Percentiles rank a stretch among this genome's conserved stretches.
Conservation (phyloP, 2,329 filamentous ascomycete species). For the Diaporthe amygdali region DNA sequence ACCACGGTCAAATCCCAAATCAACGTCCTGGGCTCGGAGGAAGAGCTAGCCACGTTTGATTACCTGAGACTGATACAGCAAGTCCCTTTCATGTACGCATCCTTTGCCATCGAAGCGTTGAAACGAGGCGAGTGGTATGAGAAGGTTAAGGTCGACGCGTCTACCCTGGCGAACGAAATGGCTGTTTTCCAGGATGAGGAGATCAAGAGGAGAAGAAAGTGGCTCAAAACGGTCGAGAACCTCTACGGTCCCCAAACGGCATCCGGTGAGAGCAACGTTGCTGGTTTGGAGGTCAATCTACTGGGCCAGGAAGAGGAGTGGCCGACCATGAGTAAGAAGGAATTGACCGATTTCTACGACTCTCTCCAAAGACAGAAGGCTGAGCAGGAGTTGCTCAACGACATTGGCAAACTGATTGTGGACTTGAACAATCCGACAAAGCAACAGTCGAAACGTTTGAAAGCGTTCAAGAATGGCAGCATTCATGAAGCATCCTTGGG, state of each 20-base stretch:
- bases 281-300: slow-evolving; percentile 85
- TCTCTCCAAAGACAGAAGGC: slow-evolving; percentile 68
- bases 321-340: slow-evolving; percentile 77
- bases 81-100: slow-evolving; percentile 88
- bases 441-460: slow-evolving; percentile 84
- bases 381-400: slow-evolving; percentile 69
- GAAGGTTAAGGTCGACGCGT: slow-evolving; percentile 86
- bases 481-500: slow-evolving; percentile 89
- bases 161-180: slow-evolving; percentile 90
- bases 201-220: slow-evolving; percentile 83
- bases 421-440: slow-evolving; percentile 84
- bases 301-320: slow-evolving; percentile 80
- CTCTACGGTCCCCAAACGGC: slow-evolving; percentile 69
- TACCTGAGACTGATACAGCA: slow-evolving; percentile 80
- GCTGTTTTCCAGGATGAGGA: slow-evolving; percentile 93
- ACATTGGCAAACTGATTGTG: slow-evolving; percentile 76
- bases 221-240: slow-evolving; percentile 84
- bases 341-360: slow-evolving; percentile 77
- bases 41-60: slow-evolving; percentile 81
- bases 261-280: slow-evolving; percentile 69
- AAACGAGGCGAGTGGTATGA: slow-evolving; percentile 89
- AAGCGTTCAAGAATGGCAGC: slow-evolving; percentile 96
- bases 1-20: slow-evolving; percentile 76
- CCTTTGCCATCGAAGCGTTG: slow-evolving; percentile 84
- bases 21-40: slow-evolving; percentile 72